These are phyloP conservation scores for Dendrobium chrysotoxum DNA, from an alignment of 106 monocot species.

Conservation along the genomic window DNA sequence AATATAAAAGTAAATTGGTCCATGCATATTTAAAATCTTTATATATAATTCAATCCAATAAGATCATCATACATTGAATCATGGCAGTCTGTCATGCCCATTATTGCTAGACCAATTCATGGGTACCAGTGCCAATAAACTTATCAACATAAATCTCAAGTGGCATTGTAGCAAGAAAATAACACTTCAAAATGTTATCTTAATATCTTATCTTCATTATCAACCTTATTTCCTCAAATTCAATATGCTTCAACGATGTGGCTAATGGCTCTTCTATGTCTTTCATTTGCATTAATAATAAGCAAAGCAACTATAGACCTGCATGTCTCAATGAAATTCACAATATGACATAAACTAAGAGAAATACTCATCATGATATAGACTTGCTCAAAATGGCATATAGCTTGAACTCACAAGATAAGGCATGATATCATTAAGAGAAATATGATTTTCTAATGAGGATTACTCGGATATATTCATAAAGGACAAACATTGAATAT, in stretches of 20 bases:
- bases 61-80: neutral
- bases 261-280: neutral
- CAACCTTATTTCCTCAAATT: neutral
- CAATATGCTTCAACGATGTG: neutral
- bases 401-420: neutral
- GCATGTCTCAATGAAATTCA: too few relatives aligned
- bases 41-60: neutral
- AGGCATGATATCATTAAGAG: neutral
- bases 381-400: neutral
- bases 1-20: neutral
- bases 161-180: neutral
- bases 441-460: neutral
- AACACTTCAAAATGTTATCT: neutral
- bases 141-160: neutral
- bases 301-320: neutral
- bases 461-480: neutral
- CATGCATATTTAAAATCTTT: neutral
- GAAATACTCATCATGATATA: neutral
- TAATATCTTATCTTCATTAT: neutral
- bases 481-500: neutral
- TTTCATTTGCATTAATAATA: neutral
- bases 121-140: neutral
- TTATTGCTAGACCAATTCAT: neutral
- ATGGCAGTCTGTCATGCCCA: neutral
- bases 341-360: too few relatives aligned